Evolutionary conservation across 768 basidiomycete species (phyloP).

Genomic region (Boletus eberwhitei): DNA sequence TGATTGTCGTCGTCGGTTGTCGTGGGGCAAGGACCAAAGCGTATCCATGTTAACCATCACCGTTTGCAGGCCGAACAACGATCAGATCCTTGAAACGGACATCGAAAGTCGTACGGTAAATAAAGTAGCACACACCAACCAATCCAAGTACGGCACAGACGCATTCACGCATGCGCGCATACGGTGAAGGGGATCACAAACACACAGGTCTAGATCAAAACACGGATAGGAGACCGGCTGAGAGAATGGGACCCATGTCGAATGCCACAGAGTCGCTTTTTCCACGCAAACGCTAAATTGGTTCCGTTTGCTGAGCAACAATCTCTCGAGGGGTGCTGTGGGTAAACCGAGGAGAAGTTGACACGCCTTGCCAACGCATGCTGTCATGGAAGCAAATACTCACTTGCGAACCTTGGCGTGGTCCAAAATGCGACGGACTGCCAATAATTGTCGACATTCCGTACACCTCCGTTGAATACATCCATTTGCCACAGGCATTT

Average conservation of each 20-base stretch:
- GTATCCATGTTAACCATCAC: conserved; percentile 9
- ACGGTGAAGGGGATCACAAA: neutral
- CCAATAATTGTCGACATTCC: conserved; percentile 1
- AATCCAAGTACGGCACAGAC: neutral
- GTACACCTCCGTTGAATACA: conserved; percentile 1
- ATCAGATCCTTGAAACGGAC: neutral
- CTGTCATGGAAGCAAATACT: conserved; percentile 7
- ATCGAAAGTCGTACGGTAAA: neutral
- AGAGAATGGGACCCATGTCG: neutral
- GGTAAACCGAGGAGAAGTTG: conserved; percentile 15
- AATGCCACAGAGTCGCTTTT: neutral
- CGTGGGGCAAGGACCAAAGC: neutral
- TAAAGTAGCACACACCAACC: neutral
- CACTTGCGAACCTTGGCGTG: neutral
- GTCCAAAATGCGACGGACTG: neutral
- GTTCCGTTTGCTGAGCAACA: neutral
- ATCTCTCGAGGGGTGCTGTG: neutral
- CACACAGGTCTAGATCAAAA: neutral
- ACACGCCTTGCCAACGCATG: neutral
- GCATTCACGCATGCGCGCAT: neutral
- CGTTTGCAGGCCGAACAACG: neutral
- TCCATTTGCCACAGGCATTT: neutral
- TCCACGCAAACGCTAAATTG: neutral
- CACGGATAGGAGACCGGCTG: neutral
- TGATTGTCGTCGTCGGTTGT: conserved; percentile 3